A percentile compares a stretch with the other conserved stretches of the same genome.
Conservation (phyloP, 2,329 filamentous ascomycete species). For the Fusarium concolor region DNA sequence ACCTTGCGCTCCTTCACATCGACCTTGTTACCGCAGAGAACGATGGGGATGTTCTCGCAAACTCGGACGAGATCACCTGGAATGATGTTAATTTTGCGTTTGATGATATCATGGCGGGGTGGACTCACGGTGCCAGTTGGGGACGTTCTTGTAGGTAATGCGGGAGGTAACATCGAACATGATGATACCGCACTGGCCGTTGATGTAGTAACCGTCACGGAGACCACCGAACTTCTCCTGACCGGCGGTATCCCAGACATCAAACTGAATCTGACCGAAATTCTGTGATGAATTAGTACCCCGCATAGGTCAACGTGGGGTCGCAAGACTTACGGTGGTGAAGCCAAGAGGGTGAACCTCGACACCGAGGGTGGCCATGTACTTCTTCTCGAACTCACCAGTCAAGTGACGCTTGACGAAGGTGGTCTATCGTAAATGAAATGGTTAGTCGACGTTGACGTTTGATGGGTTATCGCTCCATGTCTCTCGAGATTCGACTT, state of each 20-base stretch:
- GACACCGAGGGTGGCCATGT: slow-evolving; percentile 99
- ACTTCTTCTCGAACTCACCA: slow-evolving; percentile 99
- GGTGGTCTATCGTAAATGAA: slow-evolving; percentile 77
- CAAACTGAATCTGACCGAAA: slow-evolving; percentile 96
- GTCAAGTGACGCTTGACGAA: slow-evolving; percentile 99
- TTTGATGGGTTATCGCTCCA: slow-evolving; percentile 17
- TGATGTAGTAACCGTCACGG: slow-evolving; percentile 99
- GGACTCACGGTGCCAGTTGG: slow-evolving; percentile 98
- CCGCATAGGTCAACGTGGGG: slow-evolving; percentile 36
- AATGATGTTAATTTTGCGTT: slow-evolving; percentile 31
- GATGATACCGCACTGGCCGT: slow-evolving; percentile 99
- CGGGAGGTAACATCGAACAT: slow-evolving; percentile 99
- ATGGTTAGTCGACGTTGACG: slow-evolving; percentile 37
- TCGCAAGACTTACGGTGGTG: slow-evolving; percentile 82
- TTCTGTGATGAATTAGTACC: slow-evolving; percentile 68
- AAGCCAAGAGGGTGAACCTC: slow-evolving; percentile 99
- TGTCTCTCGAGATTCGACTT: slow-evolving; percentile 27
- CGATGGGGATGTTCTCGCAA: slow-evolving; percentile 99
- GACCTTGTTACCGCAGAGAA: slow-evolving; percentile 99
- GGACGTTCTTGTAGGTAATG: slow-evolving; percentile 99
- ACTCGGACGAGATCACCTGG: slow-evolving; percentile 97
- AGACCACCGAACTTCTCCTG: slow-evolving; percentile 99
- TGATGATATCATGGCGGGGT: background rate
- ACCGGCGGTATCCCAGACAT: slow-evolving; percentile 98
- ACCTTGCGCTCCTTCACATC: slow-evolving; percentile 99